Base-by-base conservation (phyloP, 164 flowering plant species). In the Magnolia officinalis region DNA sequence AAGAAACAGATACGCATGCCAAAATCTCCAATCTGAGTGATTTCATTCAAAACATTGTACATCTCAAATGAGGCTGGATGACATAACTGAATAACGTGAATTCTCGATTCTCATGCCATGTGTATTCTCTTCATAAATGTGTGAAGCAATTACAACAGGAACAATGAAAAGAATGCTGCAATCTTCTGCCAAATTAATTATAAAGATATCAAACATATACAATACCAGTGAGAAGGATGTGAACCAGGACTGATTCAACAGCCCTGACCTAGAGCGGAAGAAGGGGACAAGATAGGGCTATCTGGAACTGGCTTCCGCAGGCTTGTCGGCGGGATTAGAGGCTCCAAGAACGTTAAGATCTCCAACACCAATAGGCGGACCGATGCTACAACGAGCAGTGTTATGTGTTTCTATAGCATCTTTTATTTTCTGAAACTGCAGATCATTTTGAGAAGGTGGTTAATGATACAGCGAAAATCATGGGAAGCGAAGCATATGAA, bases 391-490 rank as follows among this genome's bases (percentile, higher is more conserved):
- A 14, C 88, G 93, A 71, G 78, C 93, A 8, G 92, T 88, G 82
- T 87, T 93, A 82, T 95, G 95, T 74, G 52, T 79, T 83, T 75
- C 68, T 59, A 95, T 93, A 9, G 97, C 95, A 81, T 95, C 98
- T 83, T 91, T 95, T 80, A 95, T 87, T 81, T 91, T 93, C 85
- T 95, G 98, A 80, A 95, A 90, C 98, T 95, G 95, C 87, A 87
- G 49, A 70, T 67, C 24, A 66, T 61, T 37, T 64, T 11, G 26
- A 7, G 24, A 58, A 72, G 16, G 7, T 11, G 23, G 50, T 55
- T 52, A 70, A 70, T n/a, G 13, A 50, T 16, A 8, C 63, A 13
- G 19, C n/a, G 63, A 59, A 13, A 19, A 59, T 59, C 19, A 59
- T 59, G 63, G n/a, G 16, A 37, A 37, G 2, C 16, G 4, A 29